Evolutionary conservation across 1,284 basidiomycete species (phyloP).

Genomic region (Termitomyces sp.): DNA sequence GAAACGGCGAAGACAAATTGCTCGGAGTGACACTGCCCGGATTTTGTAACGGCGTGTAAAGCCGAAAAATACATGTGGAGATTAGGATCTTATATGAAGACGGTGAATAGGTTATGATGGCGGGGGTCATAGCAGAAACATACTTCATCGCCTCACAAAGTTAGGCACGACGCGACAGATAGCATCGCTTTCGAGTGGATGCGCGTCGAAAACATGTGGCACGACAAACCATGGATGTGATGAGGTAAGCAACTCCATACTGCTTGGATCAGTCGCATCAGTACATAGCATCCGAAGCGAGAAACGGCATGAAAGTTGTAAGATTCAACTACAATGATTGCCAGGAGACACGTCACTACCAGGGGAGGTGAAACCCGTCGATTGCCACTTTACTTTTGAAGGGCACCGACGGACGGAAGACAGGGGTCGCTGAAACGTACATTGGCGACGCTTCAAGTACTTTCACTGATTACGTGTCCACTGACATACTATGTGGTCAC

Average conservation of each 20-base stretch:
- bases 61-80: slow-evolving; percentile 5
- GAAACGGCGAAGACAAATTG: background rate
- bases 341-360: slow-evolving; percentile 3
- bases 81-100: slow-evolving; percentile 9
- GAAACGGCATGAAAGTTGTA: background rate
- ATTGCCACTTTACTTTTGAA: background rate
- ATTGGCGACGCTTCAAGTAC: background rate
- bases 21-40: background rate
- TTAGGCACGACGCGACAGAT: slow-evolving; percentile 10
- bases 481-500: background rate
- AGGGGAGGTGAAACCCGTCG: slow-evolving; percentile 5
- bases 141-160: slow-evolving; percentile 14
- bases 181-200: slow-evolving; percentile 6
- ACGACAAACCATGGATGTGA: background rate
- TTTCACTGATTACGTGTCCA: no score
- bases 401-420: background rate
- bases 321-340: background rate
- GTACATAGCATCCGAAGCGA: no score
- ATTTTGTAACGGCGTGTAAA: background rate
- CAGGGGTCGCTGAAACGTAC: background rate
- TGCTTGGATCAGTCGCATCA: background rate
- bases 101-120: slow-evolving; percentile 13
- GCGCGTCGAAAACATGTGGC: background rate
- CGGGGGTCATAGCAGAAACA: slow-evolving; percentile 8
- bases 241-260: slow-evolving; percentile 5